A percentile compares a stretch with the other conserved stretches of the same genome.
Evolutionary conservation across 2,329 filamentous ascomycete species (phyloP).

Genomic region (Aspergillus transmontanensis): DNA sequence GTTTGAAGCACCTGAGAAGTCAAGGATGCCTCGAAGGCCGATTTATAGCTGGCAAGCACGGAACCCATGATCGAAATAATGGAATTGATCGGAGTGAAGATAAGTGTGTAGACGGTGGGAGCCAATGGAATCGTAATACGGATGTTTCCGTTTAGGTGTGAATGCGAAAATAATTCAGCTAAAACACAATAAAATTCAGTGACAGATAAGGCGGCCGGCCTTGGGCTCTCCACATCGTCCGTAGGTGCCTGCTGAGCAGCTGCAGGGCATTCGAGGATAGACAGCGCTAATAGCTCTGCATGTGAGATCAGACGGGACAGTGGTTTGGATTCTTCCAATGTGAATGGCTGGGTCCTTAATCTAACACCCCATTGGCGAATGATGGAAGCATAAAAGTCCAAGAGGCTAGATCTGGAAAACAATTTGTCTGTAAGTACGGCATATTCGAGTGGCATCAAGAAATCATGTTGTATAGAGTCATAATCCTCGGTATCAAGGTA

Average conservation of each 20-base stretch:
- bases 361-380: slow-evolving; percentile 57
- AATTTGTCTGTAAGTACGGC: slow-evolving; percentile 41
- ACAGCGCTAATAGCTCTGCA: slow-evolving; percentile 58
- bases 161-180: slow-evolving; percentile 58
- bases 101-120: slow-evolving; percentile 68
- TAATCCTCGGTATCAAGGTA: slow-evolving; percentile 34
- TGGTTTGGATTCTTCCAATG: slow-evolving; percentile 31
- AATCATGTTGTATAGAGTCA: slow-evolving; percentile 37
- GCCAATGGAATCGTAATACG: slow-evolving; percentile 70
- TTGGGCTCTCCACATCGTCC: slow-evolving; percentile 15
- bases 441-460: slow-evolving; percentile 44
- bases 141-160: slow-evolving; percentile 55
- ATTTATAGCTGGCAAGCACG: slow-evolving; percentile 72
- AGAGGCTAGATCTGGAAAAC: slow-evolving; percentile 60
- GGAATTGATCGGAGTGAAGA: slow-evolving; percentile 66
- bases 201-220: slow-evolving; percentile 52
- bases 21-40: slow-evolving; percentile 68
- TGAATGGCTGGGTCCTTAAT: slow-evolving; percentile 32
- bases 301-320: slow-evolving; percentile 52
- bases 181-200: slow-evolving; percentile 71
- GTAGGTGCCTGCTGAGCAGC: slow-evolving; percentile 23
- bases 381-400: slow-evolving; percentile 68
- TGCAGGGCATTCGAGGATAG: slow-evolving; percentile 58
- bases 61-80: slow-evolving; percentile 69
- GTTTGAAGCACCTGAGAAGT: slow-evolving; percentile 39